A percentile compares a stretch with the other conserved stretches of the same genome.
Conservation (phyloP, 192 early-diverging fungal genomes). For the Haplosporangium gracile region DNA sequence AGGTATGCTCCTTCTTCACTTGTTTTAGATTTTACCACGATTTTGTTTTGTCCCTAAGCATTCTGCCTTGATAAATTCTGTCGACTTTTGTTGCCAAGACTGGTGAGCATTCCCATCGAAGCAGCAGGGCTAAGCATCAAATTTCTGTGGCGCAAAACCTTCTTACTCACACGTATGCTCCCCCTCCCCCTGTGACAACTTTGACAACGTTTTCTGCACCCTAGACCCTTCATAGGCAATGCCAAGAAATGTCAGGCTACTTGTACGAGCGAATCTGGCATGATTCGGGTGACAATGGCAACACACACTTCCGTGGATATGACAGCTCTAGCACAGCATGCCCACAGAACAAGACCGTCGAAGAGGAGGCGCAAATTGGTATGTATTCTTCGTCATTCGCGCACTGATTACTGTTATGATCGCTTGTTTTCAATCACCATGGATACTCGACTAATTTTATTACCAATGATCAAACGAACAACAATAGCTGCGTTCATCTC, state of each 20-base stretch:
- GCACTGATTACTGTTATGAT: not conserved
- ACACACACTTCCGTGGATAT: conserved; percentile 3
- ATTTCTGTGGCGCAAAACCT: not conserved
- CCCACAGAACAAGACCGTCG: conserved; percentile 20
- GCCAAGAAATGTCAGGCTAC: conserved; percentile 48
- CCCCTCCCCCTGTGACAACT: not conserved
- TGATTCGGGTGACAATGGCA: conserved; percentile 17
- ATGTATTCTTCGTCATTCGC: not conserved
- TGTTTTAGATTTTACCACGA: not conserved
- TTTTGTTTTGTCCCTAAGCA: not conserved
- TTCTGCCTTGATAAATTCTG: not conserved
- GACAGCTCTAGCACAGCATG: conserved; percentile 10
- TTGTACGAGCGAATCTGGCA: conserved; percentile 46
- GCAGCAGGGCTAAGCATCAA: not conserved
- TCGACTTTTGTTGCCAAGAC: conserved; percentile 1
- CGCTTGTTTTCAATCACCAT: not conserved
- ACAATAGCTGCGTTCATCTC: conserved; percentile 27
- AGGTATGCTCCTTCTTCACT: conserved; percentile 10
- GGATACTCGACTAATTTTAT: not conserved
- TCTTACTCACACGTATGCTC: not conserved
- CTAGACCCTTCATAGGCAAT: conserved; percentile 34
- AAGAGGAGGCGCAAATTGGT: conserved; percentile 52
- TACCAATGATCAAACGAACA: not conserved
- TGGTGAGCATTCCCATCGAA: not conserved
- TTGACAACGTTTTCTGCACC: not conserved